These are phyloP conservation scores for Herpetospermum pedunculosum DNA, from an alignment of 306 rosid species.

Conservation along the genomic window DNA sequence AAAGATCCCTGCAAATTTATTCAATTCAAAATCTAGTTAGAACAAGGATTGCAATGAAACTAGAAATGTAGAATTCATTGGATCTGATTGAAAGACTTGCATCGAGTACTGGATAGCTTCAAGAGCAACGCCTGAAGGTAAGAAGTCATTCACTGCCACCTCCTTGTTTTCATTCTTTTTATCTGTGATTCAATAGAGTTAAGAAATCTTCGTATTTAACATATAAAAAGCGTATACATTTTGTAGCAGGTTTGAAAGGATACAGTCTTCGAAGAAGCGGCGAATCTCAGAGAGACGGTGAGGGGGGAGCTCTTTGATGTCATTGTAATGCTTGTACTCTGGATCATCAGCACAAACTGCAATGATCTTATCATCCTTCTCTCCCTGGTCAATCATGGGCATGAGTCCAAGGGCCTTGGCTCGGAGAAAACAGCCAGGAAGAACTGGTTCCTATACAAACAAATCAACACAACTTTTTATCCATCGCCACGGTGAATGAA, in stretches of 20 bases:
- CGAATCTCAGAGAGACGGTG: slow-evolving; percentile 91
- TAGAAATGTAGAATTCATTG: slow-evolving; percentile 1
- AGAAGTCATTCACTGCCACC: slow-evolving; percentile 84
- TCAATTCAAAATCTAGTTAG: background rate
- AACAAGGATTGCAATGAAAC: background rate
- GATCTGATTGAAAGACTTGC: slow-evolving; percentile 5
- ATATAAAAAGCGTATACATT: no score
- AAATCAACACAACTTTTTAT: slow-evolving; percentile 10
- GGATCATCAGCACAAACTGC: slow-evolving; percentile 99
- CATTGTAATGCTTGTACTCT: slow-evolving; percentile 69
- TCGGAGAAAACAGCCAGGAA: slow-evolving; percentile 92
- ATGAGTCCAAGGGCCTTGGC: slow-evolving; percentile 90
- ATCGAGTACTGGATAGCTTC: slow-evolving; percentile 71
- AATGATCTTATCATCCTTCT: slow-evolving; percentile 93
- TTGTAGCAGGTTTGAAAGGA: slow-evolving; percentile 22
- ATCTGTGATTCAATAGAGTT: slow-evolving; percentile 36
- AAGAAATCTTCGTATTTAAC: no score
- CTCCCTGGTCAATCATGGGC: slow-evolving; percentile 99
- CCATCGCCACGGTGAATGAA: background rate
- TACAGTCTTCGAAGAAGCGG: slow-evolving; percentile 97
- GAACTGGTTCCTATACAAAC: slow-evolving; percentile 74
- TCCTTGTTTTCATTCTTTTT: slow-evolving; percentile 97
- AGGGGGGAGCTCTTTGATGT: slow-evolving; percentile 72
- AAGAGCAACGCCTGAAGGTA: slow-evolving; percentile 54
- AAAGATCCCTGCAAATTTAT: slow-evolving; percentile 72